phyloP scores from a whole-genome alignment of 2,329 filamentous ascomycete species.

The Myrmaecium sp. region DNA sequence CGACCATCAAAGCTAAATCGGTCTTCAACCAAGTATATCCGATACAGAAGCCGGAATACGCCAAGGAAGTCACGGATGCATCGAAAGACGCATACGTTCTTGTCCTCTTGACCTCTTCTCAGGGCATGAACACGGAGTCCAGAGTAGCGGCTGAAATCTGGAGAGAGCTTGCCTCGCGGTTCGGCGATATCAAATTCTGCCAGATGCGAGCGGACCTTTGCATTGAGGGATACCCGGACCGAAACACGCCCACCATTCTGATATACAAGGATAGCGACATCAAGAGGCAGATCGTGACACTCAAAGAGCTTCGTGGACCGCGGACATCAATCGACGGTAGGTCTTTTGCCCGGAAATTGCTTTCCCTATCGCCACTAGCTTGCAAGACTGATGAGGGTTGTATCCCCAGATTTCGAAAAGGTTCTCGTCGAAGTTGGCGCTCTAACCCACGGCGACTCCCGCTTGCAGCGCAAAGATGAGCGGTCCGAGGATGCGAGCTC shows the following conservation, averaged over 20 bases:
- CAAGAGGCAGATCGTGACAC: conserved; percentile 76
- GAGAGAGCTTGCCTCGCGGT: conserved; percentile 67
- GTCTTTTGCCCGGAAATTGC: conserved; percentile 2
- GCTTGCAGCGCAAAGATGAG: conserved; percentile 46
- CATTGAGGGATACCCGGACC: conserved; percentile 90
- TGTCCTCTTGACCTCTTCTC: conserved; percentile 65
- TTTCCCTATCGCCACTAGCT: too few species aligned
- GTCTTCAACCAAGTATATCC: conserved; percentile 85
- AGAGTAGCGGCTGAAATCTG: conserved; percentile 70
- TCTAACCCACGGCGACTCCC: conserved; percentile 59
- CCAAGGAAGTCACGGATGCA: conserved; percentile 78
- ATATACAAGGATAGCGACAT: conserved; percentile 91
- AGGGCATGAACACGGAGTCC: conserved; percentile 71
- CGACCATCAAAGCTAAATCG: conserved; percentile 55
- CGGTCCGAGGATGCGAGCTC: conserved; percentile 35
- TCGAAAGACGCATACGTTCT: conserved; percentile 52
- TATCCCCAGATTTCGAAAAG: conserved; percentile 49
- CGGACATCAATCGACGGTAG: conserved; percentile 12
- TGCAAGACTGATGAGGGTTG: background rate
- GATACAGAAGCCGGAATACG: conserved; percentile 86
- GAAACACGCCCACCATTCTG: conserved; percentile 85
- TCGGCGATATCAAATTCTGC: conserved; percentile 93
- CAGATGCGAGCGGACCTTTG: conserved; percentile 85
- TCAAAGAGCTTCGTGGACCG: conserved; percentile 57
- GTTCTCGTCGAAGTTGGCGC: conserved; percentile 71